These are phyloP conservation scores for Geotrichum citri-aurantii DNA, from an alignment of 1,139 yeast genomes.

Conservation along the genomic window DNA sequence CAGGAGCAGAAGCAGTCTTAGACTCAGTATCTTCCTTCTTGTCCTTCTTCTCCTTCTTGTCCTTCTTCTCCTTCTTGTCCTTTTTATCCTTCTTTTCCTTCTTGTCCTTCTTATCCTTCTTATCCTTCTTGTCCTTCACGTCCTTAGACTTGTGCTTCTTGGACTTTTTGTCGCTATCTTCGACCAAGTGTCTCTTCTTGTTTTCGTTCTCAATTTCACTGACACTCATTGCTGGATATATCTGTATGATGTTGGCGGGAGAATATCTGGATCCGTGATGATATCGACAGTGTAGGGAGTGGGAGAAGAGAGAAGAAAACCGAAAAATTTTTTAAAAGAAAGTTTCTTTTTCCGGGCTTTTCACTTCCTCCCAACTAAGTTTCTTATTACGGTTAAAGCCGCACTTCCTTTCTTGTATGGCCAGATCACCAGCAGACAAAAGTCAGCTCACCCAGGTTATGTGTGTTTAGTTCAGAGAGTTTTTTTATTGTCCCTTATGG, in stretches of 20 bases:
- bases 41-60: slow-evolving; percentile 45
- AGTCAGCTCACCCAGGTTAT: background rate
- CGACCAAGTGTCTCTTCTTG: slow-evolving; percentile 15
- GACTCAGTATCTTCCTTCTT: slow-evolving; percentile 37
- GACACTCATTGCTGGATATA: slow-evolving; percentile 9
- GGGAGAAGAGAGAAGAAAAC: background rate
- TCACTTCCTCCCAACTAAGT: background rate
- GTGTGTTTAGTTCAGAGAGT: no score
- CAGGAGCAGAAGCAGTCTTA: slow-evolving; percentile 9
- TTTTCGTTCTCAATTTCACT: slow-evolving; percentile 7
- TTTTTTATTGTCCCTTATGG: background rate
- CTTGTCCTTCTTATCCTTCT: slow-evolving; percentile 24
- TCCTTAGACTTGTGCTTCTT: slow-evolving; percentile 19
- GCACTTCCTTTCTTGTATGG: background rate
- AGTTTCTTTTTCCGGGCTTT: background rate
- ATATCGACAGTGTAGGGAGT: background rate
- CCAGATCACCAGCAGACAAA: background rate
- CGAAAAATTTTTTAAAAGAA: background rate
- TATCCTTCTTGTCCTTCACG: slow-evolving; percentile 22
- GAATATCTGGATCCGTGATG: background rate
- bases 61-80: slow-evolving; percentile 44
- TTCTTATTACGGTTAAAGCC: background rate
- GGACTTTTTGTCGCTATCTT: slow-evolving; percentile 13
- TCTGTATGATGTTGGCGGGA: background rate
- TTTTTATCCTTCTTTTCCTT: slow-evolving; percentile 25